phyloP scores from a whole-genome alignment of 768 basidiomycete genomes.

The Macrolepiota fuliginosa region DNA sequence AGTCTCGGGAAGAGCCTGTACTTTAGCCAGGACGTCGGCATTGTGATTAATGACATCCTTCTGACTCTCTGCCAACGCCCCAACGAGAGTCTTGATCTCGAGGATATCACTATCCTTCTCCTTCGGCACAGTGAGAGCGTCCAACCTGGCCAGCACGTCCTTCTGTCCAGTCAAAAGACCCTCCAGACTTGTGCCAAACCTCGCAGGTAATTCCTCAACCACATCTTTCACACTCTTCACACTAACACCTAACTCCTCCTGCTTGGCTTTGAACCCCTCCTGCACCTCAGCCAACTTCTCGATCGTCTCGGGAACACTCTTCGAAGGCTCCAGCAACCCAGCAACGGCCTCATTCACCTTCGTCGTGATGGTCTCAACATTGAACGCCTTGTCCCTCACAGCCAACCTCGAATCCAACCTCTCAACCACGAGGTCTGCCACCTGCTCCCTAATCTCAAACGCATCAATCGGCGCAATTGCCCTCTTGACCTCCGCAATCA shows the following conservation, averaged over 20 bases:
- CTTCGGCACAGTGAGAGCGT: constrained; percentile 40
- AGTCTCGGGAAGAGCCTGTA: constrained; percentile 58
- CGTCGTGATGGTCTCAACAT: constrained; percentile 52
- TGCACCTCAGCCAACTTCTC: constrained; percentile 3
- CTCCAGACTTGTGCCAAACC: not conserved
- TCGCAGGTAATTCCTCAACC: constrained; percentile 1
- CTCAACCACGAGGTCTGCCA: constrained; percentile 85
- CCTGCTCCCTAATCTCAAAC: constrained; percentile 86
- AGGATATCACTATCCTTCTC: constrained; percentile 34
- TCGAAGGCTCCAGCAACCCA: constrained; percentile 21
- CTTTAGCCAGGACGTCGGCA: constrained; percentile 48
- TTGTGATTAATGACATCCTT: no score
- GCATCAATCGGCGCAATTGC: constrained; percentile 77
- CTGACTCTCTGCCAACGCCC: constrained; percentile 50
- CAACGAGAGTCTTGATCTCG: constrained; percentile 47
- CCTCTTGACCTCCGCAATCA: constrained; percentile 68
- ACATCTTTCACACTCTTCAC: constrained; percentile 5
- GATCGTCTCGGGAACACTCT: not conserved
- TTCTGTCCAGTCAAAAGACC: not conserved
- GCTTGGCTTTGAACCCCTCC: not conserved
- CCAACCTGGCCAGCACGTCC: constrained; percentile 35
- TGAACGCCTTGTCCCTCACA: constrained; percentile 71
- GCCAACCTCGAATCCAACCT: constrained; percentile 78
- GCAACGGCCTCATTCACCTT: constrained; percentile 56
- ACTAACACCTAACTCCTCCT: constrained; percentile 1